Evolutionary conservation across 768 basidiomycete genomes (phyloP).

Genomic region (Tephrocybe sp.): DNA sequence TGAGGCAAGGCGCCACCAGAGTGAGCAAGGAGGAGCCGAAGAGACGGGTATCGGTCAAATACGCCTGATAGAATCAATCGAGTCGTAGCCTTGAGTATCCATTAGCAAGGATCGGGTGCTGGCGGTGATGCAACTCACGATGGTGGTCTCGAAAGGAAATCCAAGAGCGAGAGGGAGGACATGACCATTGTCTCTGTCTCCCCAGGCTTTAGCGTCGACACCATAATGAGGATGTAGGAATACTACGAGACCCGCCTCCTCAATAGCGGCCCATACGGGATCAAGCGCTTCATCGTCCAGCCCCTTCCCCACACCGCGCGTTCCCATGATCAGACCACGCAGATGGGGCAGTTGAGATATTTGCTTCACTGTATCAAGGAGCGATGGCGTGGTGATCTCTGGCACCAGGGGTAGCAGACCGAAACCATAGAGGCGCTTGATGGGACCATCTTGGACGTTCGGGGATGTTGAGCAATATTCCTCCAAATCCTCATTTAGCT

Average conservation of each 20-base stretch:
- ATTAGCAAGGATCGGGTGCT: conserved; percentile 5
- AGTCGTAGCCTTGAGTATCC: conserved; percentile 54
- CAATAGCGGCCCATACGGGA: conserved; percentile 80
- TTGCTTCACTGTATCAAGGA: conserved; percentile 68
- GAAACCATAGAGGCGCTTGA: conserved; percentile 79
- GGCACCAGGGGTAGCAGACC: conserved; percentile 84
- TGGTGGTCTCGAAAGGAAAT: conserved; percentile 90
- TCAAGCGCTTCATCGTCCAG: conserved; percentile 79
- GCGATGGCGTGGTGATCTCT: conserved; percentile 48
- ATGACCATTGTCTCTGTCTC: conserved; percentile 78
- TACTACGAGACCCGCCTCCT: conserved; percentile 65
- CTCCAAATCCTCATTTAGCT: conserved; percentile 79
- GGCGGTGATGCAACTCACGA: conserved; percentile 48
- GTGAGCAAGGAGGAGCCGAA: conserved; percentile 82
- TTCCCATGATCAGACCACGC: conserved; percentile 80
- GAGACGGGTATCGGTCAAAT: conserved; percentile 74
- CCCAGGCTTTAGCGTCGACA: conserved; percentile 72
- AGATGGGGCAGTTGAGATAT: conserved; percentile 66
- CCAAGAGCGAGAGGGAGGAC: conserved; percentile 85
- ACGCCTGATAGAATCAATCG: conserved; percentile 81
- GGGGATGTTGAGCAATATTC: conserved; percentile 74
- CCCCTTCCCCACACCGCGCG: conserved; percentile 73
- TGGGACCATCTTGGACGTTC: conserved; percentile 28
- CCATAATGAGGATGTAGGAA: conserved; percentile 91
- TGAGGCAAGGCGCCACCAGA: conserved; percentile 85